phyloP scores from a whole-genome alignment of 352 stramenopile genomes.

The Pythium graminicola region DNA sequence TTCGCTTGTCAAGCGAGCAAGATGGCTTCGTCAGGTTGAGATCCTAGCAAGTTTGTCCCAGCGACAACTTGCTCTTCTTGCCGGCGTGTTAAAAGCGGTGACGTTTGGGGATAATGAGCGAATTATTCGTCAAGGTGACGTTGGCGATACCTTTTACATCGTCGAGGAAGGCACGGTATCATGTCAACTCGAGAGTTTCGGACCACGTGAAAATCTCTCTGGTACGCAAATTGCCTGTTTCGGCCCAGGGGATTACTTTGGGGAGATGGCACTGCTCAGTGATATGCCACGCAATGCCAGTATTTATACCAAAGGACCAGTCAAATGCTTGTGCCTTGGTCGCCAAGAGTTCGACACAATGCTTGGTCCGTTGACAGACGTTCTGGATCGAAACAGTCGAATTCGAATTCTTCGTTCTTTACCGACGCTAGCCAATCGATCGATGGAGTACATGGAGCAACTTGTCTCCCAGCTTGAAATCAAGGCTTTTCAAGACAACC shows the following conservation, averaged over 20 bases:
- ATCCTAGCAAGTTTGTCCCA: slow-evolving; percentile 62
- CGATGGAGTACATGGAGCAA: slow-evolving; percentile 57
- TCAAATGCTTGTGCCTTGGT: slow-evolving; percentile 65
- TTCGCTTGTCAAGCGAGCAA: slow-evolving; percentile 62
- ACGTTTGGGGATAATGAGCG: slow-evolving; percentile 64
- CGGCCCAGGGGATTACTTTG: slow-evolving; percentile 81
- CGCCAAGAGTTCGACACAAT: slow-evolving; percentile 75
- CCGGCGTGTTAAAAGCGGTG: slow-evolving; percentile 49
- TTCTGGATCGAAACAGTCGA: slow-evolving; percentile 65
- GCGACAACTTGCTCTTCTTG: slow-evolving; percentile 57
- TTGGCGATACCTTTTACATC: slow-evolving; percentile 79
- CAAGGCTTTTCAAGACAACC: slow-evolving; percentile 60
- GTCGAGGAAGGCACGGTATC: slow-evolving; percentile 64
- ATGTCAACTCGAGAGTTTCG: slow-evolving; percentile 44
- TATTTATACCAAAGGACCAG: slow-evolving; percentile 48
- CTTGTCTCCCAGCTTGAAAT: slow-evolving; percentile 73
- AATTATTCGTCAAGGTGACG: slow-evolving; percentile 80
- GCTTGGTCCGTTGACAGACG: slow-evolving; percentile 61
- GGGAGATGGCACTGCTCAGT: slow-evolving; percentile 88
- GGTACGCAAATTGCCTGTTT: slow-evolving; percentile 45
- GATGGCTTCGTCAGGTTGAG: slow-evolving; percentile 66
- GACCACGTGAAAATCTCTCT: background rate
- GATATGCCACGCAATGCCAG: slow-evolving; percentile 80
- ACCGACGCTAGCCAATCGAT: slow-evolving; percentile 44
- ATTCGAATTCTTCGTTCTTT: slow-evolving; percentile 62